Base-by-base conservation (phyloP, 495 filamentous ascomycete species). In the Aspergillus wentii region DNA sequence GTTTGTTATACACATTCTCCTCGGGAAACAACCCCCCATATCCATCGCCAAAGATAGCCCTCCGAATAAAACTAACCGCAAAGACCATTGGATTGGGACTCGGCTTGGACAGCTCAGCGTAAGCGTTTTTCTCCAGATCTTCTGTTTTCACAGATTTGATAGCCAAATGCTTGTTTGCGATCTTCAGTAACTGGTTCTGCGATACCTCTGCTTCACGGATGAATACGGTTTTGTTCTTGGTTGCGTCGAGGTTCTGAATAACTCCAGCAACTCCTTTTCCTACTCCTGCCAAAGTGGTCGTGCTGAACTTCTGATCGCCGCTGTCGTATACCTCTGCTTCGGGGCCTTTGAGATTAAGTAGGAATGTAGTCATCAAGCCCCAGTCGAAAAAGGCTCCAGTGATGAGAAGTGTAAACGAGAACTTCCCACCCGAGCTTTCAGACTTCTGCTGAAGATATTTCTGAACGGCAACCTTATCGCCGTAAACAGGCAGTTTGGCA, bases 301-400 rank as follows among this genome's bases (percentile, higher is more conserved):
- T 47, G 17, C 71, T 73, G 31, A 72, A 69, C 9, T 55, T 54
- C 15, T 61, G 57, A 35, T 74, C 59, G 5, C 79, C 79, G 1
- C 73, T 74, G 49, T 83, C 76, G 37, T 66, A 66, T 10, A 82
- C 45, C 0, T 41, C 56, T 1, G 62, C 62, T 2, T 53, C 71
- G 32, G 70, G 71, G 0, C 64, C 60, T 8, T 54, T 45, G 8
- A 72, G 41, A 28, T 76, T 61, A 18, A 76, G 50, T 1, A 71
- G 28, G 17, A 61, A 55, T 0, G 49, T 51, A 2, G 19, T 17
- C 11, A 59, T 40, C 8, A 81, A 44, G 11, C 67, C 70, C 68
- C 69, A 72, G 49, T 76, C 72, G n/a, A 75, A 51, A 46, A 76
- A 78, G 1, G 54, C 43, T 0, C 78, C 77, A 18, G 48, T 76